Conservation (phyloP, 1,284 basidiomycete genomes). For the Naganishia albida region DNA sequence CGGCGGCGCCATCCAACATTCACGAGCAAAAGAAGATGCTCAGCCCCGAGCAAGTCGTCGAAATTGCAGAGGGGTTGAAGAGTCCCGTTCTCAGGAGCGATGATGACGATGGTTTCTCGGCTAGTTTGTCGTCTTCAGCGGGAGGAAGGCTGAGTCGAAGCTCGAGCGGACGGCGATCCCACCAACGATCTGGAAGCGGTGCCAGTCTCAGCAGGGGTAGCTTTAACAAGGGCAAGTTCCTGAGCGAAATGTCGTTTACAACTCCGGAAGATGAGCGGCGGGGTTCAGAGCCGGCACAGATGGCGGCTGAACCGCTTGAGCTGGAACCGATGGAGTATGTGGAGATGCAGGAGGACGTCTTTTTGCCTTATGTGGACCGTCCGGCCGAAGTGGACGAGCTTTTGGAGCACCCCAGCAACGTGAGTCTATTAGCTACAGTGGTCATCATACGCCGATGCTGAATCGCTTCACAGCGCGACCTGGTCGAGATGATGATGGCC, state of each 20-base stretch:
- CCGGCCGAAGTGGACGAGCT: constrained; percentile 47
- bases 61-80: constrained; percentile 44
- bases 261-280: constrained; percentile 22
- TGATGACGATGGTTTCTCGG: constrained; percentile 8
- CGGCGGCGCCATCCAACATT: constrained; percentile 21
- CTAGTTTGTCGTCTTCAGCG: neutral
- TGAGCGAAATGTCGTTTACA: constrained; percentile 32
- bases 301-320: constrained; percentile 40
- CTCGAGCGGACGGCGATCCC: constrained; percentile 1
- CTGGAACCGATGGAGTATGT: constrained; percentile 54
- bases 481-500: constrained; percentile 44
- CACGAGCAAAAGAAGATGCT: constrained; percentile 43
- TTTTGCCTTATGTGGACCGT: constrained; percentile 51
- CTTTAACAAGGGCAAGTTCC: constrained; percentile 43
- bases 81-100: constrained; percentile 42
- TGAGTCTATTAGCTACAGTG: constrained; percentile 17
- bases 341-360: constrained; percentile 48
- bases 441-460: no score
- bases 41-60: constrained; percentile 49
- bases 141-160: constrained; percentile 21
- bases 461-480: constrained; percentile 25
- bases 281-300: constrained; percentile 31
- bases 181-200: constrained; percentile 32
- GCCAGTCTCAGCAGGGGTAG: constrained; percentile 37
- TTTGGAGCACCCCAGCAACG: constrained; percentile 42